These are phyloP conservation scores for Zasmidium citrigriseum DNA, from an alignment of 2,329 filamentous ascomycete species.

Conservation along the genomic window DNA sequence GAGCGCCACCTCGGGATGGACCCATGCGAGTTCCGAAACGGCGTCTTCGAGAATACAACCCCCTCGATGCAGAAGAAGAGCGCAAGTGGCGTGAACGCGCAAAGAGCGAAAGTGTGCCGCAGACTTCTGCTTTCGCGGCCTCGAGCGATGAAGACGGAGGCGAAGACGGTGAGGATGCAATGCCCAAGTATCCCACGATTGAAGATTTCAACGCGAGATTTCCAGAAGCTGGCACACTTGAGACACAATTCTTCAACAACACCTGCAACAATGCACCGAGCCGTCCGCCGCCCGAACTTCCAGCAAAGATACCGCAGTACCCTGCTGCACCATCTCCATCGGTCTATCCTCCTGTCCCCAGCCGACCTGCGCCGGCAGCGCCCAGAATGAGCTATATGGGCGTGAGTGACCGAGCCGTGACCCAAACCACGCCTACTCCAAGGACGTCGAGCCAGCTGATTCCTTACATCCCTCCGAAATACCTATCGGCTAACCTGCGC, in stretches of 20 bases:
- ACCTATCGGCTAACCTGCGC: constrained; percentile 44
- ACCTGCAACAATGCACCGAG: constrained; percentile 28
- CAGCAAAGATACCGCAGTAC: constrained; percentile 30
- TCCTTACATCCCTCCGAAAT: constrained; percentile 48
- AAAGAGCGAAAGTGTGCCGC: constrained; percentile 62
- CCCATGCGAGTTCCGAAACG: constrained; percentile 58
- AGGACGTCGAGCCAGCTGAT: constrained; percentile 40
- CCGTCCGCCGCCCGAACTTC: constrained; percentile 37
- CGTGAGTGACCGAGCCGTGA: constrained; percentile 60
- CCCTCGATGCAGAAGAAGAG: constrained; percentile 79
- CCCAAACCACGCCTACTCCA: constrained; percentile 36
- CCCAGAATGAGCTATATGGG: constrained; percentile 75
- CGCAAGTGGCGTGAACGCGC: constrained; percentile 77
- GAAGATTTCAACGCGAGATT: constrained; percentile 84
- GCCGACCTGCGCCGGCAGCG: constrained; percentile 59
- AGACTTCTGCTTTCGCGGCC: constrained; percentile 31
- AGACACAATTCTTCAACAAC: constrained; percentile 55
- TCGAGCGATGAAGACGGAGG: constrained; percentile 47
- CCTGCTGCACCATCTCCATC: constrained; percentile 36
- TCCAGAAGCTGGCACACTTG: constrained; percentile 66
- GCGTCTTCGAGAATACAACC: constrained; percentile 62
- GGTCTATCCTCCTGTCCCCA: constrained; percentile 50
- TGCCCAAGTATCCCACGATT: constrained; percentile 43
- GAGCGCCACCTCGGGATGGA: constrained; percentile 48
- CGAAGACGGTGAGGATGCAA: constrained; percentile 36